These are phyloP conservation scores for Magnusiomyces paraingens DNA, from an alignment of 1,139 yeast species.

Conservation along the genomic window DNA sequence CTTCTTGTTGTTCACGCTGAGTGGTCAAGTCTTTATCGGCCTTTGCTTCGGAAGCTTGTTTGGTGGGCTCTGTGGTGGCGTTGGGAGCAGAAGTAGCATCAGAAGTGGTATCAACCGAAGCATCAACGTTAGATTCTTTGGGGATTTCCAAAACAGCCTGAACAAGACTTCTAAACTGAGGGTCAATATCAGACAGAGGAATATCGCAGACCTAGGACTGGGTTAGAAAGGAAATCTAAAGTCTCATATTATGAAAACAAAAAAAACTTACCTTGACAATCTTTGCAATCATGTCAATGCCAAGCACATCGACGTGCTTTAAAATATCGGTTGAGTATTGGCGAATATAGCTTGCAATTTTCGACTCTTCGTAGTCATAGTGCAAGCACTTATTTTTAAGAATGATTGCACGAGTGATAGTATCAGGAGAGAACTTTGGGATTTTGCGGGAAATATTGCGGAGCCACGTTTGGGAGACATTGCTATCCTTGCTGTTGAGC, in stretches of 20 bases:
- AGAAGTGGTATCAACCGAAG: too few relatives aligned
- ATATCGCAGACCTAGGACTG: slow-evolving; percentile 28
- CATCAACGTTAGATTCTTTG: too few relatives aligned
- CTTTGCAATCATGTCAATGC: slow-evolving; percentile 51
- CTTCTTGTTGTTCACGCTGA: neutral
- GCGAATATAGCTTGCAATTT: slow-evolving; percentile 5
- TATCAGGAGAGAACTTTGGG: slow-evolving; percentile 26
- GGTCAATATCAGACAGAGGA: slow-evolving; percentile 34
- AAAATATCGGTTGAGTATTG: slow-evolving; percentile 38
- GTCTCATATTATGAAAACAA: slow-evolving; percentile 9
- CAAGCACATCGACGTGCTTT: slow-evolving; percentile 60
- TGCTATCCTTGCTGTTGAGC: slow-evolving; percentile 30
- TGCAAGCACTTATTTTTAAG: slow-evolving; percentile 29
- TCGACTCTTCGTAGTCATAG: slow-evolving; percentile 18
- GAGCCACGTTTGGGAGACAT: slow-evolving; percentile 29
- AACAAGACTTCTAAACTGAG: slow-evolving; percentile 34
- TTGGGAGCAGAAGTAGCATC: neutral
- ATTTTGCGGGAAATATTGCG: slow-evolving; percentile 23
- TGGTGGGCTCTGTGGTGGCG: too few relatives aligned
- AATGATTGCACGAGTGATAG: slow-evolving; percentile 34
- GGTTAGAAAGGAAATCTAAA: slow-evolving; percentile 15
- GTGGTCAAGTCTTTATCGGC: neutral
- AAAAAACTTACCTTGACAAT: slow-evolving; percentile 31
- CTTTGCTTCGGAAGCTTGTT: too few relatives aligned
- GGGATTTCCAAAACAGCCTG: slow-evolving; percentile 19